Percentiles rank a stretch among this genome's conserved stretches.
These are phyloP conservation scores for Emergomyces africanus DNA, from an alignment of 2,329 filamentous ascomycete genomes.

Conservation along the genomic window DNA sequence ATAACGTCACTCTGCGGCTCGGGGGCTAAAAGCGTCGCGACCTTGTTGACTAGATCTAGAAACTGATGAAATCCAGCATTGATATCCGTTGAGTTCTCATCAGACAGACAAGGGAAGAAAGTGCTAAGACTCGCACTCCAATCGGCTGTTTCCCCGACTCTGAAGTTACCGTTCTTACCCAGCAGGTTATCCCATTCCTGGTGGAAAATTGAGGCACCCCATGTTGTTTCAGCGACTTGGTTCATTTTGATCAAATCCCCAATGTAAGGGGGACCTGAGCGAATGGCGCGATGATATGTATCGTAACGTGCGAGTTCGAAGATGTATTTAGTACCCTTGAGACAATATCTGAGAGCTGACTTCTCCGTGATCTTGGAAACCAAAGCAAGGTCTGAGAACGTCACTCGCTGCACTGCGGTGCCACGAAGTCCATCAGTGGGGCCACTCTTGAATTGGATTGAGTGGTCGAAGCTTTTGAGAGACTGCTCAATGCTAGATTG, in stretches of 20 bases:
- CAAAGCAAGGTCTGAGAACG: conserved; percentile 16
- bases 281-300: conserved; percentile 15
- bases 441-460: conserved; percentile 16
- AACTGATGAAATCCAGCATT: conserved; percentile 24
- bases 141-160: conserved; percentile 21
- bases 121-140: conserved; percentile 21
- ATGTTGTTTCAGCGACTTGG: conserved; percentile 18
- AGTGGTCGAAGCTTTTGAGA: conserved; percentile 19
- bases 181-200: conserved; percentile 30
- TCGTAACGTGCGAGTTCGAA: conserved; percentile 34
- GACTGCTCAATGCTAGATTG: conserved; percentile 16
- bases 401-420: conserved; percentile 18
- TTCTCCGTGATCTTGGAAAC: conserved; percentile 27
- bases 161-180: conserved; percentile 23
- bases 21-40: conserved; percentile 21
- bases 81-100: conserved; percentile 10
- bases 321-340: conserved; percentile 29
- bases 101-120: conserved; percentile 22
- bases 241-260: conserved; percentile 11
- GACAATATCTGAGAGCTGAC: conserved; percentile 24
- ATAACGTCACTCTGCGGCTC: neutral
- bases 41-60: conserved; percentile 21
- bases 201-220: conserved; percentile 27
- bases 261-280: neutral
- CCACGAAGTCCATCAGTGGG: conserved; percentile 14